Percentiles rank a stretch among this genome's conserved stretches.
These are phyloP conservation scores for Scenedesmus sp. DNA, from an alignment of 163 green algal genomes.

Conservation along the genomic window DNA sequence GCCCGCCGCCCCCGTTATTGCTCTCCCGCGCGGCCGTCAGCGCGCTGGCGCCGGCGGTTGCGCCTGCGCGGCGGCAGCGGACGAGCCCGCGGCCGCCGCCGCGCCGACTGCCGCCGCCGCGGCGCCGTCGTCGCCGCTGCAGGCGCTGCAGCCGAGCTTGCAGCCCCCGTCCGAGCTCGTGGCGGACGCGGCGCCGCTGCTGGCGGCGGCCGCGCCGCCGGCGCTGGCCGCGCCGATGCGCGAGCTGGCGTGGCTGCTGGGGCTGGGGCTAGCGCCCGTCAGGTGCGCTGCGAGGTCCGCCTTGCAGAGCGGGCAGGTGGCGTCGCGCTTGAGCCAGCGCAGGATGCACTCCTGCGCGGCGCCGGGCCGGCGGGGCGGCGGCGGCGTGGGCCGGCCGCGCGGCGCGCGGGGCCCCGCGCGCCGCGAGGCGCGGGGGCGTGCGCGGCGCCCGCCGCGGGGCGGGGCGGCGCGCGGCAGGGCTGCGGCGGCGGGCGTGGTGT, in stretches of 20 bases:
- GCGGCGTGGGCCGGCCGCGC: too few relatives aligned
- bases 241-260: not conserved
- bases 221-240: not conserved
- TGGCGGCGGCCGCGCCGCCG: not conserved
- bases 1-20: not conserved
- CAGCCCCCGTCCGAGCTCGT: not conserved
- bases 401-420: too few relatives aligned
- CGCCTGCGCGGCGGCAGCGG: too few relatives aligned
- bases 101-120: not conserved
- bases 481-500: too few relatives aligned
- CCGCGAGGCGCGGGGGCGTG: too few relatives aligned
- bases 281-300: constrained; percentile 2
- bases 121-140: not conserved
- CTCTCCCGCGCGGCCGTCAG: not conserved
- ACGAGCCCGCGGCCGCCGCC: not conserved
- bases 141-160: not conserved
- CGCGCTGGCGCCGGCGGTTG: not conserved
- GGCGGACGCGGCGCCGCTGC: not conserved
- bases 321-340: constrained; percentile 19
- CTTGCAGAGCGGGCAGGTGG: constrained; percentile 29
- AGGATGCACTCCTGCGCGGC: constrained; percentile 35
- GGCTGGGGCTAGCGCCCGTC: too few relatives aligned
- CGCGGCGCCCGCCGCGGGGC: too few relatives aligned
- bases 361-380: too few relatives aligned
- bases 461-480: too few relatives aligned